Percentiles rank a stretch among this genome's conserved stretches.
Evolutionary conservation across 176 grass and related monocot genomes (phyloP).

Genomic region (Avena atlantica): DNA sequence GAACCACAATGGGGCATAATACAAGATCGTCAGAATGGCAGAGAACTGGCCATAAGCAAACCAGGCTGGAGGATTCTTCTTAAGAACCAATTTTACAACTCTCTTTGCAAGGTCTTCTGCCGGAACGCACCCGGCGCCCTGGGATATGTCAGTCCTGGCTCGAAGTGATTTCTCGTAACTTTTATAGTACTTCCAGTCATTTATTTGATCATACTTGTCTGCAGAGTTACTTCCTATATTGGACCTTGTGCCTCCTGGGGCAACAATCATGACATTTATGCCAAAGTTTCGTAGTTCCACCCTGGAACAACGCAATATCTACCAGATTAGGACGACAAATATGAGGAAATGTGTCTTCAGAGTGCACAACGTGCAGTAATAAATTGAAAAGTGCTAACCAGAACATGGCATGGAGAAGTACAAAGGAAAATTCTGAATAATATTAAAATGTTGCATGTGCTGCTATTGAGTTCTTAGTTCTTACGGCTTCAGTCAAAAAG

Average conservation of each 20-base stretch:
- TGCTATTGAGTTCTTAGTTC: background rate
- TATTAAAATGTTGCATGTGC: background rate
- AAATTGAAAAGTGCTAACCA: constrained; percentile 22
- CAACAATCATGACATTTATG: constrained; percentile 81
- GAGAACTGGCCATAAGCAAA: constrained; percentile 76
- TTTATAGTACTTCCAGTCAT: constrained; percentile 93
- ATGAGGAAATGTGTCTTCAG: background rate
- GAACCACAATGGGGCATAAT: constrained; percentile 70
- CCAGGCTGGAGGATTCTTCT: constrained; percentile 71
- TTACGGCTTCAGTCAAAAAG: background rate
- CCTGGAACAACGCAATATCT: constrained; percentile 35
- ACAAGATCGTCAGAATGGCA: constrained; percentile 59
- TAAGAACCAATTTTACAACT: constrained; percentile 62
- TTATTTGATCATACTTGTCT: constrained; percentile 62
- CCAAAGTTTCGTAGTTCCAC: constrained; percentile 80
- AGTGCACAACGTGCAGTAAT: background rate
- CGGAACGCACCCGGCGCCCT: constrained; percentile 56
- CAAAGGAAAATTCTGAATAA: background rate
- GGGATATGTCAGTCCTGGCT: constrained; percentile 68
- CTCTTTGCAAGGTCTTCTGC: constrained; percentile 79
- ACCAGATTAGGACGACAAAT: constrained; percentile 16
- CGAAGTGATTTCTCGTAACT: constrained; percentile 57
- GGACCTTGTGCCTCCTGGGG: constrained; percentile 80
- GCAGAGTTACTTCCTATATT: constrained; percentile 73
- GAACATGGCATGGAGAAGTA: background rate